Evolutionary conservation across 2,329 filamentous ascomycete species (phyloP).

Genomic region (Coniella vitis): DNA sequence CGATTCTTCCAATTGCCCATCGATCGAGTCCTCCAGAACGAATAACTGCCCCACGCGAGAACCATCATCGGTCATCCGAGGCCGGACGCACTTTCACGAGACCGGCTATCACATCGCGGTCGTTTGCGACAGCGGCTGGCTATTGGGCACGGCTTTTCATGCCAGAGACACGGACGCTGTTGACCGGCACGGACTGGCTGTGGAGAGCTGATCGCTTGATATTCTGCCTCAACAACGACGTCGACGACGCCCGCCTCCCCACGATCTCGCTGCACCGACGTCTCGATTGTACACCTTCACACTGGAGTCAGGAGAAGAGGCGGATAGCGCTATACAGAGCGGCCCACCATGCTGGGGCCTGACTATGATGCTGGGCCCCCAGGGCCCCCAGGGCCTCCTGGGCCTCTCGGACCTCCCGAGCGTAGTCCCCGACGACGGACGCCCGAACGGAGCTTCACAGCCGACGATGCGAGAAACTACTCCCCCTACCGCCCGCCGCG

Average conservation of each 20-base stretch:
- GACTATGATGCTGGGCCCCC: conserved; percentile 38
- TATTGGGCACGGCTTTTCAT: conserved; percentile 6
- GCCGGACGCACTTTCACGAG: conserved; percentile 5
- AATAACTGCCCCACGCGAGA: conserved; percentile 6
- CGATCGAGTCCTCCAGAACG: conserved; percentile 7
- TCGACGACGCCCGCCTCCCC: not conserved
- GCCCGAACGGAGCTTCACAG: conserved; percentile 17
- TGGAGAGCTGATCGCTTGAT: conserved; percentile 14
- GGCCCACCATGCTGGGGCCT: conserved; percentile 33
- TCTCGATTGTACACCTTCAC: not conserved
- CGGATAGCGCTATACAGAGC: conserved; percentile 8
- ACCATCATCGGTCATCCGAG: conserved; percentile 1
- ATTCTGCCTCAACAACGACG: not conserved
- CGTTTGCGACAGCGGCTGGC: conserved; percentile 13
- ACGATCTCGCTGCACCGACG: not conserved
- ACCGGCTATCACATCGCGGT: conserved; percentile 4
- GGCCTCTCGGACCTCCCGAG: conserved; percentile 23
- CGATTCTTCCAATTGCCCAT: conserved; percentile 5
- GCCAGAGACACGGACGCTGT: conserved; percentile 12
- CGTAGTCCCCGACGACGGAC: conserved; percentile 25
- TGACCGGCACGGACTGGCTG: conserved; percentile 12
- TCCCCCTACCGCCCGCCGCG: conserved; percentile 23
- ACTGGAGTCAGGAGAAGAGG: conserved; percentile 8
- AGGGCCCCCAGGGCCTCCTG: conserved; percentile 31
- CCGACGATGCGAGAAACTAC: conserved; percentile 18